phyloP scores from a whole-genome alignment of 2,329 filamentous ascomycete species.

The Colletotrichum agaves region DNA sequence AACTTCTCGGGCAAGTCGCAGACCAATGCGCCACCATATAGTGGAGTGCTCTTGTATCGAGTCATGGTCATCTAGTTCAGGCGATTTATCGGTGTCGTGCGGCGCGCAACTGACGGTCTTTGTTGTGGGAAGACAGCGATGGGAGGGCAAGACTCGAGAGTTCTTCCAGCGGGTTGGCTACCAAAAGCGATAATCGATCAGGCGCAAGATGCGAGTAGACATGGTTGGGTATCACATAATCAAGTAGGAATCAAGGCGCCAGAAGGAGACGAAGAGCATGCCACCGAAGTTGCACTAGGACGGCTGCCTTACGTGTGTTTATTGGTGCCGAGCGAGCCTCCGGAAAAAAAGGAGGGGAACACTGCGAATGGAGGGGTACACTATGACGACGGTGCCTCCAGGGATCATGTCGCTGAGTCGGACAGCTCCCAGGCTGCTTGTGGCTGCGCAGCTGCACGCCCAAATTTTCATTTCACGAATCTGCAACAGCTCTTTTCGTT shows the following conservation, averaged over 20 bases:
- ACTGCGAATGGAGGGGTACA: constrained; percentile 23
- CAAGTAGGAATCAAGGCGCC: not conserved
- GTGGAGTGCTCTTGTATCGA: constrained; percentile 65
- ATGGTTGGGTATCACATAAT: not conserved
- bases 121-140: not conserved
- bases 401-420: constrained; percentile 5
- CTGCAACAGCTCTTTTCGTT: not conserved
- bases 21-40: constrained; percentile 79
- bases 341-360: not conserved
- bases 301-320: constrained; percentile 11
- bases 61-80: constrained; percentile 51
- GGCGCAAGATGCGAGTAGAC: not conserved
- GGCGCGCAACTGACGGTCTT: not conserved
- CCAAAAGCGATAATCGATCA: not conserved
- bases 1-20: constrained; percentile 75
- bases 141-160: not conserved
- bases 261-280: not conserved
- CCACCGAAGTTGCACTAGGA: not conserved
- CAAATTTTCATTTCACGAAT: not conserved
- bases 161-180: not conserved
- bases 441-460: not conserved
- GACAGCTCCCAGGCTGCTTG: not conserved
- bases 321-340: not conserved
- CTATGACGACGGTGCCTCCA: constrained; percentile 29
- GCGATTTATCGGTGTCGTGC: too few relatives aligned